Conservation (phyloP, 2,329 filamentous ascomycete genomes). For the Ascochyta clinopodiicola region DNA sequence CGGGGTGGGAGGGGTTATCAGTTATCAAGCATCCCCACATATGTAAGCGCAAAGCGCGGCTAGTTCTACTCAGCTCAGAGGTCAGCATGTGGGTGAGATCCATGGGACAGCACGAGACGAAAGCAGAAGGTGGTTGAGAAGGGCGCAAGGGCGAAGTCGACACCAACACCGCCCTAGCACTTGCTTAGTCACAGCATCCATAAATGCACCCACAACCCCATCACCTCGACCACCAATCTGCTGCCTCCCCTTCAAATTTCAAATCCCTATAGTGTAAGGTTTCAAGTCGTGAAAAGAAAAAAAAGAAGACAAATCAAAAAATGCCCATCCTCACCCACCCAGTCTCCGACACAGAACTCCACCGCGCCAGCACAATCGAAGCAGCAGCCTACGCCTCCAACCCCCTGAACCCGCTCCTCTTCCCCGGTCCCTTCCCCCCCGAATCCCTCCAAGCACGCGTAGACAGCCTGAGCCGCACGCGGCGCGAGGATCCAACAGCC, state of each 20-base stretch:
- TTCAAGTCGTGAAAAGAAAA: no score
- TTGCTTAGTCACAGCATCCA: constrained; percentile 14
- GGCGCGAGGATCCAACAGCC: constrained; percentile 5
- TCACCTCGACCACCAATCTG: neutral
- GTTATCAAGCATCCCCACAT: neutral
- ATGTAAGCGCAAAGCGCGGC: neutral
- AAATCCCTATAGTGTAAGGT: no score
- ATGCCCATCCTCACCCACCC: constrained; percentile 36
- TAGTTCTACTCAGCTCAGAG: neutral
- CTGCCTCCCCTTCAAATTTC: no score
- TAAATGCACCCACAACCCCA: neutral
- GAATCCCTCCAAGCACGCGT: constrained; percentile 1
- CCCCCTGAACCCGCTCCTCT: constrained; percentile 26
- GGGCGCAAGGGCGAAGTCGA: constrained; percentile 15
- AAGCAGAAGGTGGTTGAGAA: neutral
- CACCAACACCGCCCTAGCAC: constrained; percentile 4
- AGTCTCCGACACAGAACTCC: constrained; percentile 32
- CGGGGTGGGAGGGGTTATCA: no score
- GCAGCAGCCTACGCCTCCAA: constrained; percentile 27
- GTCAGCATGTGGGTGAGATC: neutral
- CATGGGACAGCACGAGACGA: neutral
- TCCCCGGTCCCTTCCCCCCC: constrained; percentile 30
- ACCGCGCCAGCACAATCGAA: constrained; percentile 32
- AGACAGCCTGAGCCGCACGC: constrained; percentile 1
- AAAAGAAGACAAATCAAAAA: neutral